Percentiles rank a stretch among this genome's conserved stretches.
Conservation (phyloP, 345 rosid genomes). For the Eucalyptus dawsonii region DNA sequence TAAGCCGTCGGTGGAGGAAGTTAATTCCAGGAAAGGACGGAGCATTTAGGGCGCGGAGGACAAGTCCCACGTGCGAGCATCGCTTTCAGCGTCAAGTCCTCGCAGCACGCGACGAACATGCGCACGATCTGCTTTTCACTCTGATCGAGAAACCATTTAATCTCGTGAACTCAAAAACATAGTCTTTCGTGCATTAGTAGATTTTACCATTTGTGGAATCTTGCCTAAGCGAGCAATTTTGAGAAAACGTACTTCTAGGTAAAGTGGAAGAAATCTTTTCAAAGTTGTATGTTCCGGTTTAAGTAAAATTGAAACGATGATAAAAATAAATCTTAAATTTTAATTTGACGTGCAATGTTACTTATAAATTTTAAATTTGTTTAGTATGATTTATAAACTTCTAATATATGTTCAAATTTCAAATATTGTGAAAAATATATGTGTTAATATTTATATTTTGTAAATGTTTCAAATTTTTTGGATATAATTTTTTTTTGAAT, state of each 20-base stretch:
- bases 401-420: not conserved
- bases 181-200: not conserved
- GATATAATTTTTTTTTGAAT: not conserved
- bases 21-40: not conserved
- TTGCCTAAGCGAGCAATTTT: not conserved
- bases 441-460: not conserved
- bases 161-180: not conserved
- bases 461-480: not conserved
- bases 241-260: not conserved
- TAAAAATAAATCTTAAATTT: too few species aligned
- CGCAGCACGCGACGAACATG: not conserved
- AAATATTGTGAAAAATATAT: not conserved
- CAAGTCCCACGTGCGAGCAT: not conserved
- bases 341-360: fast-evolving
- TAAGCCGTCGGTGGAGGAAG: not conserved
- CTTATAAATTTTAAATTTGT: too few species aligned
- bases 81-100: not conserved
- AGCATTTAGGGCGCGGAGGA: not conserved
- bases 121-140: not conserved
- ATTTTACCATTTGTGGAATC: not conserved
- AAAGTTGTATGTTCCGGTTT: too few species aligned
- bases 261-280: not conserved
- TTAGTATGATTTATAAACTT: too few species aligned
- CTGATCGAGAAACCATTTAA: not conserved
- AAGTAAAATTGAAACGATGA: too few species aligned